Evolutionary conservation across 2,329 filamentous ascomycete genomes (phyloP).

Genomic region (Alternaria postmessia): DNA sequence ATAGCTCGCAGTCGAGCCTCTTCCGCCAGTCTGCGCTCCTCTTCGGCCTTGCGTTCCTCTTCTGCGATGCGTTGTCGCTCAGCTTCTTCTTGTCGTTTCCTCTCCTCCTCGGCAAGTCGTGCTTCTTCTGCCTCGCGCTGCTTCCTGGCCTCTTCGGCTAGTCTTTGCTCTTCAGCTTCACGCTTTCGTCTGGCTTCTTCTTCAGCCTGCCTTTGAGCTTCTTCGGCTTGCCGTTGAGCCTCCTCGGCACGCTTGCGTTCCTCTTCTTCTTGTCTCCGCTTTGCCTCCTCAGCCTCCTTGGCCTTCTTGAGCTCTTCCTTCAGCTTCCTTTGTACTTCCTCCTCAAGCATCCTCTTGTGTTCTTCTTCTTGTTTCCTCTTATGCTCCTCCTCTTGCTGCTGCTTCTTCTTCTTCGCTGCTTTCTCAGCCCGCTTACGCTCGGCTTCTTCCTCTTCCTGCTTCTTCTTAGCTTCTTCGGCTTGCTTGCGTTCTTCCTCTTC

Average conservation of each 20-base stretch:
- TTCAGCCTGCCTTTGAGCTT: constrained; percentile 48
- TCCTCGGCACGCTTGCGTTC: constrained; percentile 45
- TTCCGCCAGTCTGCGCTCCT: constrained; percentile 51
- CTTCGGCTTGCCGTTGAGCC: constrained; percentile 55
- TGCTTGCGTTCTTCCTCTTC: constrained; percentile 27
- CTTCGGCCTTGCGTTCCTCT: constrained; percentile 34
- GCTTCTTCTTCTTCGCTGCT: not conserved
- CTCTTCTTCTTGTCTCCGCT: constrained; percentile 72
- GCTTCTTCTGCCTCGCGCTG: constrained; percentile 60
- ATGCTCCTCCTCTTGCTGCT: not conserved
- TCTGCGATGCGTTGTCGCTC: constrained; percentile 67
- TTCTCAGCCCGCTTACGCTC: constrained; percentile 1
- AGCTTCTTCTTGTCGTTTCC: constrained; percentile 46
- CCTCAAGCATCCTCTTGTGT: constrained; percentile 2
- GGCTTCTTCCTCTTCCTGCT: constrained; percentile 10
- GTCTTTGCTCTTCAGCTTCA: constrained; percentile 51
- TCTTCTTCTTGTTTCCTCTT: constrained; percentile 64
- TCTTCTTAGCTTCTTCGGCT: constrained; percentile 15
- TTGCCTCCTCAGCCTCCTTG: constrained; percentile 50
- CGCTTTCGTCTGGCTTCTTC: constrained; percentile 53
- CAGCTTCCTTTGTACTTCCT: not conserved
- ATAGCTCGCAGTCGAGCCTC: constrained; percentile 53
- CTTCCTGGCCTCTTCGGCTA: constrained; percentile 62
- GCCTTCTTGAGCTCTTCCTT: constrained; percentile 46
- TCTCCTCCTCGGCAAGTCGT: constrained; percentile 37